phyloP scores from a whole-genome alignment of 129 eudicot genomes.

The Sambucus nigra region DNA sequence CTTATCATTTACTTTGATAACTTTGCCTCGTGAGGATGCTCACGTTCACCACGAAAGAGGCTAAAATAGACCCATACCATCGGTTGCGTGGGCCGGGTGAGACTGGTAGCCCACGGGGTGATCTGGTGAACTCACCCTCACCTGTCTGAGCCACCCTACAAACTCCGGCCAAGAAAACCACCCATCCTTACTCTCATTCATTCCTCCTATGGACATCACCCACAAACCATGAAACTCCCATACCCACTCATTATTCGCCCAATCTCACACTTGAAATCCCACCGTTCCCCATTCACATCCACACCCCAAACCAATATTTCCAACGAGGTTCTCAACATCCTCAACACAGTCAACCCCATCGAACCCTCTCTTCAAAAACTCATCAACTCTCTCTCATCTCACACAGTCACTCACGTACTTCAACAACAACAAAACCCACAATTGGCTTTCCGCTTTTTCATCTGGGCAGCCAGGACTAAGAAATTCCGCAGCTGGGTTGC shows the following conservation, averaged over 20 bases:
- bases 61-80: too few relatives aligned
- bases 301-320: constrained; percentile 16
- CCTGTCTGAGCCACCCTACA: not conserved
- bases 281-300: constrained; percentile 8
- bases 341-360: constrained; percentile 35
- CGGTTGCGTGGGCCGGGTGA: too few relatives aligned
- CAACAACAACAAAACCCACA: constrained; percentile 26
- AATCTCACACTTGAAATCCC: not conserved
- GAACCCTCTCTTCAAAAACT: constrained; percentile 42
- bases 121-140: not conserved
- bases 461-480: constrained; percentile 45
- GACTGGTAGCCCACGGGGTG: too few relatives aligned
- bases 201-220: too few relatives aligned
- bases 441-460: constrained; percentile 61
- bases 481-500: constrained; percentile 32
- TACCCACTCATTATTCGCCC: not conserved
- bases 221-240: constrained; percentile 3
- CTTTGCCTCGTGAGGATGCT: too few relatives aligned
- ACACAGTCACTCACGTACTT: constrained; percentile 20
- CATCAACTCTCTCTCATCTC: constrained; percentile 22
- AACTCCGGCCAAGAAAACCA: not conserved
- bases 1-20: too few relatives aligned
- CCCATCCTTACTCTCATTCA: not conserved
- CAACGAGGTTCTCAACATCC: constrained; percentile 28
- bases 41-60: too few relatives aligned